Percentiles rank a stretch among this genome's conserved stretches.
phyloP scores from a whole-genome alignment of 1,284 basidiomycete species.

The Amanita bisporigera region DNA sequence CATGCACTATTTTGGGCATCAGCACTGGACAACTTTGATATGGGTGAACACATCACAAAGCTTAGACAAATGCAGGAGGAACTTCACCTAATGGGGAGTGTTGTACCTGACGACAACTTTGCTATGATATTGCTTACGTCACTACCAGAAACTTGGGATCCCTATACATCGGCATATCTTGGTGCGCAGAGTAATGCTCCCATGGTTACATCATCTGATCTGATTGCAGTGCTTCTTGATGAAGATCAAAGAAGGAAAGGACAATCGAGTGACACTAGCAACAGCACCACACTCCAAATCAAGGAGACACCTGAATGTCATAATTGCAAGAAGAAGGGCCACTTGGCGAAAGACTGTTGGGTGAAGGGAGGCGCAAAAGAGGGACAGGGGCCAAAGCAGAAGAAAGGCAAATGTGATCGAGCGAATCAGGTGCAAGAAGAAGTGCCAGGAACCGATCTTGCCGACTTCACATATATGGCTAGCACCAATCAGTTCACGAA shows the following conservation, averaged over 20 bases:
- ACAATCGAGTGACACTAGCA: not conserved
- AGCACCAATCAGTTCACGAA: too few relatives aligned
- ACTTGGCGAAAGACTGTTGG: conserved; percentile 7
- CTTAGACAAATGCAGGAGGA: conserved; percentile 29
- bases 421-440: too few relatives aligned
- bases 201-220: too few relatives aligned
- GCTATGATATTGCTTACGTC: conserved; percentile 43
- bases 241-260: conserved; percentile 21
- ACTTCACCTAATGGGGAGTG: conserved; percentile 24
- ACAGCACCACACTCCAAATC: not conserved
- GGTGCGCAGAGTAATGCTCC: conserved; percentile 27
- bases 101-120: conserved; percentile 42
- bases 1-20: too few relatives aligned
- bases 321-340: conserved; percentile 14
- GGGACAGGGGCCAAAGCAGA: not conserved
- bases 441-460: too few relatives aligned
- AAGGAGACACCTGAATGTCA: conserved; percentile 16
- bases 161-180: conserved; percentile 36
- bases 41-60: conserved; percentile 26
- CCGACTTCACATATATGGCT: too few relatives aligned
- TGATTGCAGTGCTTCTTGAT: conserved; percentile 36
- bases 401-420: too few relatives aligned
- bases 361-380: conserved; percentile 11
- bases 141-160: conserved; percentile 46
- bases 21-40: conserved; percentile 16